These are phyloP conservation scores for Termitomyces sp. DNA, from an alignment of 768 basidiomycete species.

Conservation along the genomic window DNA sequence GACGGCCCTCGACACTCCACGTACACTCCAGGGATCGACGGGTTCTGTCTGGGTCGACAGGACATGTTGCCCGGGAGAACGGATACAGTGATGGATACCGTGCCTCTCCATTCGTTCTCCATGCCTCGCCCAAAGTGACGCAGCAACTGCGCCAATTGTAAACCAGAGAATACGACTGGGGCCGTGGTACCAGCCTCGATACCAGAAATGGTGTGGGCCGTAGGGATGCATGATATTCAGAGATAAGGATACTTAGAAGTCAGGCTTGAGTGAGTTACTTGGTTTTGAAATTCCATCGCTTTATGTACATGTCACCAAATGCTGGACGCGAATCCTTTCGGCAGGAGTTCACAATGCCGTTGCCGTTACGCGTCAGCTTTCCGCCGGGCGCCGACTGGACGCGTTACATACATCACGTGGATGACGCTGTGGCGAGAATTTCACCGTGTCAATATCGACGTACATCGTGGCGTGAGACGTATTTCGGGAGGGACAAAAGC, in stretches of 20 bases:
- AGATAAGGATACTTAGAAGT: neutral
- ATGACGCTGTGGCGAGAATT: too few species aligned
- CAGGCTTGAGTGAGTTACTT: neutral
- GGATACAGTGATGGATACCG: constrained; percentile 23
- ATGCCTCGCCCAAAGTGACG: constrained; percentile 35
- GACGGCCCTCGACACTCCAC: constrained; percentile 21
- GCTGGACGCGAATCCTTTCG: neutral
- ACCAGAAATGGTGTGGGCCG: constrained; percentile 5
- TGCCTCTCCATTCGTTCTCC: constrained; percentile 24
- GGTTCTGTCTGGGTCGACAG: constrained; percentile 6
- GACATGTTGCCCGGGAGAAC: constrained; percentile 14
- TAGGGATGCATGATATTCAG: constrained; percentile 11
- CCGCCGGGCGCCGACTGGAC: neutral
- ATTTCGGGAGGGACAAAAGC: too few species aligned
- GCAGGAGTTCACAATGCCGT: neutral
- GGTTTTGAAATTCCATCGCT: neutral
- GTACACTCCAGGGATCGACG: constrained; percentile 11
- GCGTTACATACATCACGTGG: neutral
- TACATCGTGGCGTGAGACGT: too few species aligned
- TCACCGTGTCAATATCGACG: too few species aligned
- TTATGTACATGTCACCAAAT: neutral
- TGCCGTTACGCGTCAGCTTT: neutral
- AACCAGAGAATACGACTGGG: constrained; percentile 70
- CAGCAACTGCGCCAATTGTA: constrained; percentile 47
- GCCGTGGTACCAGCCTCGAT: constrained; percentile 16